Evolutionary conservation across 345 rosid species (phyloP).

Genomic region (Gossypium stocksii): DNA sequence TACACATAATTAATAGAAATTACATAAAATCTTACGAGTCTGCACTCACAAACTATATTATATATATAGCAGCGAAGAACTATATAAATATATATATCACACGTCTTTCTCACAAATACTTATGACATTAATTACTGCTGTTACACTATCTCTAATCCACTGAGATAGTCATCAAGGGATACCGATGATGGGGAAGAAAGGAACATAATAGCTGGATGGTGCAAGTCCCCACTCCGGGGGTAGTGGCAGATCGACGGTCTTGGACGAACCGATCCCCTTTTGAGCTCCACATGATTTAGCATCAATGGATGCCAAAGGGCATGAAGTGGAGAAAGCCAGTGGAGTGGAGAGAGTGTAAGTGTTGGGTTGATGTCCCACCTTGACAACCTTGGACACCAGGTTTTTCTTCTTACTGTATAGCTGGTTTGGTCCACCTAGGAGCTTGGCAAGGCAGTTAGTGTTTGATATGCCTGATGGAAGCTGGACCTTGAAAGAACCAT

Average conservation of each 20-base stretch:
- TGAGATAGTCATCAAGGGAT: constrained; percentile 50
- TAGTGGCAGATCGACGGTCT: constrained; percentile 70
- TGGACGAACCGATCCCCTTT: constrained; percentile 39
- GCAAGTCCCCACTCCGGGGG: constrained; percentile 89
- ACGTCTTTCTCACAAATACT: not conserved
- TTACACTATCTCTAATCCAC: not conserved
- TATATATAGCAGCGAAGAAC: not conserved
- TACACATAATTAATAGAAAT: constrained; percentile 5
- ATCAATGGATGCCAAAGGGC: constrained; percentile 26
- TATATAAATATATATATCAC: not conserved
- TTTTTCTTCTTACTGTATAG: constrained; percentile 45
- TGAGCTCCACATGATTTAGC: constrained; percentile 13
- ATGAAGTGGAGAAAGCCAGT: constrained; percentile 53
- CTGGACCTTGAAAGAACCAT: constrained; percentile 55
- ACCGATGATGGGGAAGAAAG: constrained; percentile 83
- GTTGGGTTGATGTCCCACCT: constrained; percentile 17
- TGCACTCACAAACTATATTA: not conserved
- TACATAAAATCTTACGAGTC: not conserved
- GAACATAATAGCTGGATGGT: constrained; percentile 74
- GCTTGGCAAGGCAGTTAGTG: constrained; percentile 45
- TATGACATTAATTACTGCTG: not conserved
- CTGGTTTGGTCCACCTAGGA: constrained; percentile 54
- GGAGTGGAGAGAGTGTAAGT: constrained; percentile 53
- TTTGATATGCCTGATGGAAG: constrained; percentile 33
- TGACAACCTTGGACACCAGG: constrained; percentile 44